phyloP scores from a whole-genome alignment of 805 yeast genomes.

The Wickerhamiella allomyrinae region DNA sequence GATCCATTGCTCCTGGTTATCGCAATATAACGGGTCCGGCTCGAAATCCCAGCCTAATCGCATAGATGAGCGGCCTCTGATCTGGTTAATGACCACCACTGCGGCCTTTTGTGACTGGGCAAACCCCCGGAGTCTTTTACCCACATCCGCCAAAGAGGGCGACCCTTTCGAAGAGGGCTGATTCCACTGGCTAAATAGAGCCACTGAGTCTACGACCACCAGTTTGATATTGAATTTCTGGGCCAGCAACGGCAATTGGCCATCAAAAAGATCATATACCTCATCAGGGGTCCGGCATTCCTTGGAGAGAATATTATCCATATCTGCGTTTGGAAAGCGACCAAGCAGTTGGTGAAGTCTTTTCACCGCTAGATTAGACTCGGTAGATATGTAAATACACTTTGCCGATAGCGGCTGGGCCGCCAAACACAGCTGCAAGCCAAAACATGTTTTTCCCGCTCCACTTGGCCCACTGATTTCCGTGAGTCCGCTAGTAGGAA shows the following conservation, averaged over 20 bases:
- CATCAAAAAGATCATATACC: not conserved
- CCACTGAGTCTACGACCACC: conserved; percentile 63
- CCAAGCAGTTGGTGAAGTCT: conserved; percentile 29
- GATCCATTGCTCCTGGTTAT: conserved; percentile 57
- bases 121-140: conserved; percentile 31
- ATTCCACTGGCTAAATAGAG: conserved; percentile 25
- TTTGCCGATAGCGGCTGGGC: conserved; percentile 34
- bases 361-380: conserved; percentile 52
- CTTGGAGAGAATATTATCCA: conserved; percentile 18
- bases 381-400: conserved; percentile 66
- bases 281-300: not conserved
- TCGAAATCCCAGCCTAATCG: conserved; percentile 20
- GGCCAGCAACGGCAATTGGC: not conserved
- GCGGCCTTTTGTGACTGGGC: conserved; percentile 40
- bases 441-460: conserved; percentile 72
- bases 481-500: conserved; percentile 40
- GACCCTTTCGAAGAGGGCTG: no score
- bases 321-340: conserved; percentile 4
- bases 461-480: conserved; percentile 80
- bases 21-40: conserved; percentile 31
- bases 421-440: conserved; percentile 48
- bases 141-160: not conserved
- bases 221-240: conserved; percentile 29
- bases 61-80: conserved; percentile 36
- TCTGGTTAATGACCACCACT: conserved; percentile 64